These are phyloP conservation scores for Verticillium nubilum DNA, from an alignment of 2,329 filamentous ascomycete species.

Conservation along the genomic window DNA sequence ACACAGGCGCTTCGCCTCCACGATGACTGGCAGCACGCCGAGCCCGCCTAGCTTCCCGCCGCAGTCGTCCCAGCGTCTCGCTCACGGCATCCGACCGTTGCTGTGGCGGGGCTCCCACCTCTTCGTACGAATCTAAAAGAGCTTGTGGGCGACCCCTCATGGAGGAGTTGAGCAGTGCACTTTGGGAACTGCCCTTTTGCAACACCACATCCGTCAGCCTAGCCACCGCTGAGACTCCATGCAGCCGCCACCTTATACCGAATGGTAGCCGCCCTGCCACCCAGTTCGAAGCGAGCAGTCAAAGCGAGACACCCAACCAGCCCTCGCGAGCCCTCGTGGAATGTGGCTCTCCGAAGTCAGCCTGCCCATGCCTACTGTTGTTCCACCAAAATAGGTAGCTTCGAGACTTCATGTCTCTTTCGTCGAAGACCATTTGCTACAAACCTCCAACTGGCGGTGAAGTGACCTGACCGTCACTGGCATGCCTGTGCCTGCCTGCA, in stretches of 20 bases:
- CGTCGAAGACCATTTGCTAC: not conserved
- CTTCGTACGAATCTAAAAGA: not conserved
- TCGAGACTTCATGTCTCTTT: not conserved
- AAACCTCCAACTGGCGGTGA: not conserved
- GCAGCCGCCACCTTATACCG: not conserved
- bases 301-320: not conserved
- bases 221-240: not conserved
- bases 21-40: not conserved
- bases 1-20: not conserved
- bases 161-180: too few relatives aligned
- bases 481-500: not conserved
- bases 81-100: not conserved
- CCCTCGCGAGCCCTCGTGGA: not conserved
- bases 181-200: not conserved
- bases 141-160: not conserved
- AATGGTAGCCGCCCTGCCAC: not conserved
- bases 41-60: not conserved
- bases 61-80: not conserved
- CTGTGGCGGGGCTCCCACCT: not conserved
- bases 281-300: not conserved
- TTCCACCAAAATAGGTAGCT: not conserved
- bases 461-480: not conserved
- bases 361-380: not conserved
- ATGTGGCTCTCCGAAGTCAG: not conserved
- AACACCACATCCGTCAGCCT: not conserved